phyloP scores from a whole-genome alignment of 202 grass and related monocot genomes.

The Hordeum pubiflorum region DNA sequence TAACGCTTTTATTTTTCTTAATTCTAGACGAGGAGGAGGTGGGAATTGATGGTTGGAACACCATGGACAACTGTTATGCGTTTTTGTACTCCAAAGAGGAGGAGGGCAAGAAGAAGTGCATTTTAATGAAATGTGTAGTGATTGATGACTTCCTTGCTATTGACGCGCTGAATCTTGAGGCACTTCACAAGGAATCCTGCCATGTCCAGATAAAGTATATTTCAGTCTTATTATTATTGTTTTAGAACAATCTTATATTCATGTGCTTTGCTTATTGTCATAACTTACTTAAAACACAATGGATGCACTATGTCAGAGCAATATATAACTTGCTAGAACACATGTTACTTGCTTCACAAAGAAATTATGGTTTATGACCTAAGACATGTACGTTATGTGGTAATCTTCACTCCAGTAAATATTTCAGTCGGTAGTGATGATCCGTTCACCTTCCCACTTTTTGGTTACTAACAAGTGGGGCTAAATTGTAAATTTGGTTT shows the following conservation, averaged over 20 bases:
- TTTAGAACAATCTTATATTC: neutral
- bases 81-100: slow-evolving; percentile 76
- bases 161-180: slow-evolving; percentile 53
- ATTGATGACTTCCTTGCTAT: slow-evolving; percentile 50
- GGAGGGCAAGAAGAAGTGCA: slow-evolving; percentile 35
- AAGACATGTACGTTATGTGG: neutral
- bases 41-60: slow-evolving; percentile 72
- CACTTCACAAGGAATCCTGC: slow-evolving; percentile 29
- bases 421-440: neutral
- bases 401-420: neutral
- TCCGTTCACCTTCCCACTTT: neutral
- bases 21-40: slow-evolving; percentile 63
- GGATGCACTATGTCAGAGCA: neutral
- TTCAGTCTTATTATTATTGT: neutral
- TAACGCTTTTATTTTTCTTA: neutral
- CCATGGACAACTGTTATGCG: slow-evolving; percentile 55
- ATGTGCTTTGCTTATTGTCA: neutral
- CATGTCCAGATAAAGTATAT: slow-evolving; percentile 69
- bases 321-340: no score
- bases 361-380: neutral
- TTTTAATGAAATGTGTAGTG: slow-evolving; percentile 61
- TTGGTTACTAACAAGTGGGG: neutral
- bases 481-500: neutral
- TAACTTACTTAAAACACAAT: neutral
- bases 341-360: neutral